These are phyloP conservation scores for Populus ilicifolia DNA, from an alignment of 345 rosid species.

Conservation along the genomic window DNA sequence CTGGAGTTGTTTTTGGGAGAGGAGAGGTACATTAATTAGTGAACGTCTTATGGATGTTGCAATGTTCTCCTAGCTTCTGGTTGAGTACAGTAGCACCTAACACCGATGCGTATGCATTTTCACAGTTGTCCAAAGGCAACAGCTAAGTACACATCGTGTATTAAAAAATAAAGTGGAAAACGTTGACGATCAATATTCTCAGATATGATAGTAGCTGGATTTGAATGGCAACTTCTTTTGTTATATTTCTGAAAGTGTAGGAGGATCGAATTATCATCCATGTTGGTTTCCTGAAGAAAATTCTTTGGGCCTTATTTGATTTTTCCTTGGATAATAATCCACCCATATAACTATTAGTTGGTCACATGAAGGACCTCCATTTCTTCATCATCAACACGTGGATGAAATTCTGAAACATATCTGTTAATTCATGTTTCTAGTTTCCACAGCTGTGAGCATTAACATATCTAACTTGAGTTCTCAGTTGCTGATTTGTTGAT, in stretches of 20 bases:
- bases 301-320: background rate
- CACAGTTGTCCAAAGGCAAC: background rate
- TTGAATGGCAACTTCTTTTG: background rate
- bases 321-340: background rate
- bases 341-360: background rate
- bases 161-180: background rate
- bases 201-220: background rate
- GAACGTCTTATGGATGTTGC: background rate
- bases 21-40: conserved; percentile 18
- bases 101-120: background rate
- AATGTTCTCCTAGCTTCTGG: background rate
- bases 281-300: background rate
- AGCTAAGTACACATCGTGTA: background rate
- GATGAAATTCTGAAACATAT: background rate
- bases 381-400: background rate
- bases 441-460: background rate
- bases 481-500: background rate
- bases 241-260: background rate
- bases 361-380: background rate
- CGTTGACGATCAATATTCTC: background rate
- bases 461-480: background rate
- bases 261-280: background rate
- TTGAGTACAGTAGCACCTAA: background rate
- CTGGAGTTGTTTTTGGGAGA: conserved; percentile 34
- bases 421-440: background rate